Evolutionary conservation across 768 basidiomycete species (phyloP).

Genomic region (Collybia sordida): DNA sequence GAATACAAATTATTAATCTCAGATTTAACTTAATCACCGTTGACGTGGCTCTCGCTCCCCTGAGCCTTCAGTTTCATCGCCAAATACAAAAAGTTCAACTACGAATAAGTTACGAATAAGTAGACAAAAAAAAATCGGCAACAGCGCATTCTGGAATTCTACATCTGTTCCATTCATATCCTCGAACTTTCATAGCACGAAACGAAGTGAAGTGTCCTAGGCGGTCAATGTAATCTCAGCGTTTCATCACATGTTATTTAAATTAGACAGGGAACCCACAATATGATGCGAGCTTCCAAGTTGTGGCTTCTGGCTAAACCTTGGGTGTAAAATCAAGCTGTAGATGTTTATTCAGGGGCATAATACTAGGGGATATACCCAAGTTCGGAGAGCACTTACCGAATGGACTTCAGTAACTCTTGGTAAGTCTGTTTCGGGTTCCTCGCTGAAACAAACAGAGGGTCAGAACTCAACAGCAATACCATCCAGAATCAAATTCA

Average conservation of each 20-base stretch:
- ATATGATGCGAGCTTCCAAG: constrained; percentile 73
- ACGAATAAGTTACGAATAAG: no score
- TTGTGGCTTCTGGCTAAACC: constrained; percentile 72
- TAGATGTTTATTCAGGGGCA: background rate
- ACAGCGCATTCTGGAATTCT: no score
- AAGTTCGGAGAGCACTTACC: constrained; percentile 30
- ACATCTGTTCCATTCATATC: no score
- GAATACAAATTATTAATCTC: no score
- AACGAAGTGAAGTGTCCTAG: constrained; percentile 35
- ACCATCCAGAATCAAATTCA: background rate
- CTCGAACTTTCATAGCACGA: constrained; percentile 17
- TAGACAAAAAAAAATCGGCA: no score
- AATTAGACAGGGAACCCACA: constrained; percentile 28
- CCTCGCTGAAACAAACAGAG: constrained; percentile 23
- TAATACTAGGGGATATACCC: background rate
- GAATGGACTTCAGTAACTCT: constrained; percentile 55
- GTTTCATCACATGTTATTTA: background rate
- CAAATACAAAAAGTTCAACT: no score
- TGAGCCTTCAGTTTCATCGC: no score
- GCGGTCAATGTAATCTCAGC: constrained; percentile 3
- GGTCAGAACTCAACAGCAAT: background rate
- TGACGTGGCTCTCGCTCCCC: no score
- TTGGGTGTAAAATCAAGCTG: constrained; percentile 54
- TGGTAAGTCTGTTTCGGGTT: constrained; percentile 66
- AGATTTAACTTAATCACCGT: no score